phyloP scores from a whole-genome alignment of 192 early-diverging fungal genomes.

The Entrophospora sp. region DNA sequence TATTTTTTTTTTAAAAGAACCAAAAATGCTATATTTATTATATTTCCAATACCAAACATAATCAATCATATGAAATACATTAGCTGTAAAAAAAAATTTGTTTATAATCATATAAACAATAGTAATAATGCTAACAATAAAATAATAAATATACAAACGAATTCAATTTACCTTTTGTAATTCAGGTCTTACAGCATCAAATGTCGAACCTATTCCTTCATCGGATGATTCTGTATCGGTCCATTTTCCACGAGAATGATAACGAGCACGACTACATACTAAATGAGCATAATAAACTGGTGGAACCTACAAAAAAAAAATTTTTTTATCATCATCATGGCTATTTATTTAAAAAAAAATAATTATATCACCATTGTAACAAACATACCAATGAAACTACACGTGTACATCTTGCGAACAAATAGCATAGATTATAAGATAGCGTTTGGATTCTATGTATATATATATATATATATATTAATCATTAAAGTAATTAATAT shows the following conservation, averaged over 20 bases:
- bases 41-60: too few relatives aligned
- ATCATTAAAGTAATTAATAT: neutral
- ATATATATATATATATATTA: neutral
- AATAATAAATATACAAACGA: too few relatives aligned
- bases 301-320: too few relatives aligned
- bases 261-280: conserved; percentile 78
- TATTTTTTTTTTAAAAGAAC: too few relatives aligned
- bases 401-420: conserved; percentile 82
- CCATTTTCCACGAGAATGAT: conserved; percentile 58
- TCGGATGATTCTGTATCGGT: conserved; percentile 28
- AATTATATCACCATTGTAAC: neutral
- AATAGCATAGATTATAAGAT: conserved; percentile 82
- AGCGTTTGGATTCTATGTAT: conserved; percentile 62
- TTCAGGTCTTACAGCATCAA: conserved; percentile 26
- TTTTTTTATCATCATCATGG: too few relatives aligned
- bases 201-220: conserved; percentile 9
- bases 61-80: too few relatives aligned
- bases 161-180: conserved; percentile 29
- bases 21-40: too few relatives aligned
- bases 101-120: too few relatives aligned
- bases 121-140: too few relatives aligned
- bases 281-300: conserved; percentile 92
- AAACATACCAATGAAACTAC: conserved; percentile 72
- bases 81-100: too few relatives aligned
- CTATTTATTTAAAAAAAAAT: neutral